Base-by-base conservation (phyloP, 1,139 yeast genomes). In the Candida sp. region DNA sequence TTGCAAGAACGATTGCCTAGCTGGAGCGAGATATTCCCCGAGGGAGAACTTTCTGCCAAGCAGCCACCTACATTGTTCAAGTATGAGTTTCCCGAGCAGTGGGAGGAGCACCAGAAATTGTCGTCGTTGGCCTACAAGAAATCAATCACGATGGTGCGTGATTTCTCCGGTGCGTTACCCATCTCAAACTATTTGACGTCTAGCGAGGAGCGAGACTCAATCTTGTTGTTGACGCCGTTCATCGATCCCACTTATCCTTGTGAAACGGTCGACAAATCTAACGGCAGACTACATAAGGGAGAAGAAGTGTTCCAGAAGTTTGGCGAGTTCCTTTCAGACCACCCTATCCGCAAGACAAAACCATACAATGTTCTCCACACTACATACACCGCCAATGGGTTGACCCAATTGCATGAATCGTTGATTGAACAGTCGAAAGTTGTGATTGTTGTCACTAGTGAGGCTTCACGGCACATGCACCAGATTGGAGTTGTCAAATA, bases 401-500 rank as follows among this genome's bases (percentile, higher is more conserved):
- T 85, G 38, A 82, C 86, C 11, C 71, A 78, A 9, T 66, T 83
- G 46, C 89, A 85, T 58, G 90, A 85, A 58, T 69, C 76, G 33
- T 69, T 84, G 48, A 81, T 85, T 42, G 84, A 81, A 50, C 73
- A 77, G 46, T 75, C 86, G 7, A 81, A 81, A 52, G 80, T 82
- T 3, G 84, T 85, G 7, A 79, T 85, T 42, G 78, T 85, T 5
- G 69, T 85, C 41, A 83, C 88, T 5, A 82, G 88, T 3, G 89
- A 85, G 59, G 88, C 88, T 6, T 71, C 82, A 31, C 69, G 88
- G 56, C 84, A 85, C 63, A 81, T 84, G 82, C 84, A 83, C 61
- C 89, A 85, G 63, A 79, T 83, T n/a, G 86, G 86, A 3, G 78
- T 85, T 41, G 84, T 85, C 39, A 84, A 84, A 58, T 83, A 81